These are phyloP conservation scores for Hypoxylon sp. DNA, from an alignment of 2,329 filamentous ascomycete species.

Conservation along the genomic window DNA sequence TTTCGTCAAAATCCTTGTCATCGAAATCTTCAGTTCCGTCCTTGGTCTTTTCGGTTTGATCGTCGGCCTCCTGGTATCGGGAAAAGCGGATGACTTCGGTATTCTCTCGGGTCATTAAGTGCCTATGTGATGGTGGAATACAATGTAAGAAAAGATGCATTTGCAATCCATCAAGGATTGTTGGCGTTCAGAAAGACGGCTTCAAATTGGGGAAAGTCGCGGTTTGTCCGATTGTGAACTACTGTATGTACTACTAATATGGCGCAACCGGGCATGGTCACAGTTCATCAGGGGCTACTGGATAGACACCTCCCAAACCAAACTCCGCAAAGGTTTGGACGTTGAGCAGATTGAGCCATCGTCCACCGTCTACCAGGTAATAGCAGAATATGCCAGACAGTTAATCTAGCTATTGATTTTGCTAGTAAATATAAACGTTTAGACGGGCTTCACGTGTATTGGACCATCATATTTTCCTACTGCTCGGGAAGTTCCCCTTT, in stretches of 20 bases:
- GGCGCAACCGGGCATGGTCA: constrained; percentile 30
- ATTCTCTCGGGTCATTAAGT: constrained; percentile 42
- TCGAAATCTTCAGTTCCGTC: constrained; percentile 99
- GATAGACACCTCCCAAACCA: constrained; percentile 31
- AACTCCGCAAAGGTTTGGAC: constrained; percentile 8
- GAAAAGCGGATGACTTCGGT: constrained; percentile 83
- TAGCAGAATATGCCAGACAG: neutral
- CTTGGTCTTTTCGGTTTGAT: constrained; percentile 97
- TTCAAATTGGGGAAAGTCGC: constrained; percentile 37
- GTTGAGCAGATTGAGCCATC: constrained; percentile 5
- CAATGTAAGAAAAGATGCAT: constrained; percentile 45
- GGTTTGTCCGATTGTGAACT: constrained; percentile 40
- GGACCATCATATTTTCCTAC: neutral
- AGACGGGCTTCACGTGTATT: constrained; percentile 1
- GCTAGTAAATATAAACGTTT: constrained; percentile 25
- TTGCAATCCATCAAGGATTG: constrained; percentile 43
- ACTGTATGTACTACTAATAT: constrained; percentile 47
- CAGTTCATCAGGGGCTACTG: constrained; percentile 36
- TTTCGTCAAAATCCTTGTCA: constrained; percentile 98
- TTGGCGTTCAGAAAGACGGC: constrained; percentile 46
- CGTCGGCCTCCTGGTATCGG: constrained; percentile 87
- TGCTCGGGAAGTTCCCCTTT: neutral
- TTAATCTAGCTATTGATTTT: constrained; percentile 18
- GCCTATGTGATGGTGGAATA: constrained; percentile 17
- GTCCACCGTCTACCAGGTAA: constrained; percentile 2